Base-by-base conservation (phyloP, 495 filamentous ascomycete genomes). In the Annulohypoxylon maeteangense region DNA sequence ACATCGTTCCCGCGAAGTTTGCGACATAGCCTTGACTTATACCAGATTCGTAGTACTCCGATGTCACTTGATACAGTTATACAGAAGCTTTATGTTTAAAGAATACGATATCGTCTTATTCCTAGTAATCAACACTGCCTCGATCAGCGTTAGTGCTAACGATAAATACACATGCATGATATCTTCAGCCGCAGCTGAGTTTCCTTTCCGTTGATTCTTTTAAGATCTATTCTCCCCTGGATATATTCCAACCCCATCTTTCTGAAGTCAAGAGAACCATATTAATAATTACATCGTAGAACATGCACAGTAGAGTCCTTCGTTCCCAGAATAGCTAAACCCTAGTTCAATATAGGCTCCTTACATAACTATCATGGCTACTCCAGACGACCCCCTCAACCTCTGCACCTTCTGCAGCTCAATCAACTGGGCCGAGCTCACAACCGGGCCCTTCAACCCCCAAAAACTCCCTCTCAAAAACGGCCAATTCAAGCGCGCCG, bases 331-430 rank as follows among this genome's bases (percentile, higher is more conserved):
- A 29, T n/a, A 51, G 2, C 47, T 29, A 12, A 11, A 25, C 7
- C 25, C 2, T 40, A 25, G 20, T 23, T 10, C 1, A 12, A 48
- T 25, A 27, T 22, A 22, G 6, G 4, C 42, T 6, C 4, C 7
- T 22, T 20, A 10, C 16, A 7, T 45, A 5, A 8, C 47, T 10
- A 53, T 36, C 4, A 59, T 66, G 32, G 14, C 44, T 23, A 20
- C 12, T 29, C 4, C 55, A 56, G 47, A 60, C 12, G 4, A 34
- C 50, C 40, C 51, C 10, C 32, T 63, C 40, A 29, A 23, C 27
- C 44, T 68, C 3, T 72, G 69, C 53, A 38, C 51, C 45, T 68
- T 68, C 69, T 72, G 69, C 25, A 20, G 42, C 23, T 64, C 65
- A 8, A 40, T 56, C 38, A 45, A 72, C 53, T 68, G 65, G 70